Conservation (phyloP, 2,329 filamentous ascomycete genomes). For the Cladosporium sp. region DNA sequence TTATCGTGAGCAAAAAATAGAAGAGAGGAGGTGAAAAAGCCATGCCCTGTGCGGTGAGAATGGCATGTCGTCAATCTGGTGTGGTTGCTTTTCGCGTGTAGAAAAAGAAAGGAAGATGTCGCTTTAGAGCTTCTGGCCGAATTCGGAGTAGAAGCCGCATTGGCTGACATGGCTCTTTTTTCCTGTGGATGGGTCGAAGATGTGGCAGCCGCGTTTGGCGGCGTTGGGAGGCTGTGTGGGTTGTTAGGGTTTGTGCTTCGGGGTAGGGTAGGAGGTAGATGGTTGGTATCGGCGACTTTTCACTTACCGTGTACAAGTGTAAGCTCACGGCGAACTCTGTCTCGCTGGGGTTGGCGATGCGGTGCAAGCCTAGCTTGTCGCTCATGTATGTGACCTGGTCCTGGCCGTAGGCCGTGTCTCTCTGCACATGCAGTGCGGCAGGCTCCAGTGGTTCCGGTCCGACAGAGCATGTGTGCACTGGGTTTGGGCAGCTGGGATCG, state of each 20-base stretch:
- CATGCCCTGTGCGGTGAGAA: too few species aligned
- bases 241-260: neutral
- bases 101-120: neutral
- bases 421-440: slow-evolving; percentile 55
- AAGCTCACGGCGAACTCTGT: slow-evolving; percentile 76
- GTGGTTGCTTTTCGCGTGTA: neutral
- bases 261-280: too few species aligned
- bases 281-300: neutral
- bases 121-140: slow-evolving; percentile 32
- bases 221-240: slow-evolving; percentile 69
- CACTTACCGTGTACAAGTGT: slow-evolving; percentile 54
- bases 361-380: slow-evolving; percentile 79
- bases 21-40: neutral
- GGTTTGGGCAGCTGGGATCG: slow-evolving; percentile 24
- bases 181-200: slow-evolving; percentile 74
- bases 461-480: slow-evolving; percentile 32
- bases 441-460: slow-evolving; percentile 28
- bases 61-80: neutral
- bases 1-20: too few species aligned
- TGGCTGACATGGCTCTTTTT: slow-evolving; percentile 66
- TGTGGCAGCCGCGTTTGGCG: slow-evolving; percentile 72
- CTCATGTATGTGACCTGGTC: slow-evolving; percentile 87
- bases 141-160: slow-evolving; percentile 65
- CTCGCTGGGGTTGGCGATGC: slow-evolving; percentile 68
- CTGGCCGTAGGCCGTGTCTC: slow-evolving; percentile 61